Conservation (phyloP, 805 yeast species). For the Saitoella complicata region DNA sequence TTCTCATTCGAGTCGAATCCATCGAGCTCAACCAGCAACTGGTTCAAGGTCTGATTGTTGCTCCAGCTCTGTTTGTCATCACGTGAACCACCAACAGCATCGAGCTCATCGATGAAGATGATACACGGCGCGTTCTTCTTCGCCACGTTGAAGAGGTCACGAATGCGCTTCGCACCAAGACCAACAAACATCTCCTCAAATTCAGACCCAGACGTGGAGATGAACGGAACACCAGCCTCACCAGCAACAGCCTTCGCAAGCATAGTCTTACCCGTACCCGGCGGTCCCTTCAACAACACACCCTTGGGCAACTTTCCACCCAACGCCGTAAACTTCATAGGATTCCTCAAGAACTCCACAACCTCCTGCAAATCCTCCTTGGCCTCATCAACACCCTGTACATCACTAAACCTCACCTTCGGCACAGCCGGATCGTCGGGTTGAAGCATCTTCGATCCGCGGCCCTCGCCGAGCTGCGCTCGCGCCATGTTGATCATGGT, state of each 20-base stretch:
- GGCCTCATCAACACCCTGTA: conserved; percentile 97
- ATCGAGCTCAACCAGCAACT: conserved; percentile 85
- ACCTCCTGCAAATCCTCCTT: conserved; percentile 93
- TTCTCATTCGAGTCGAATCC: conserved; percentile 30
- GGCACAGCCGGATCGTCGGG: no score
- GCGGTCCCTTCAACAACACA: conserved; percentile 91
- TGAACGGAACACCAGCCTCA: conserved; percentile 97
- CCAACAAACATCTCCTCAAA: conserved; percentile 97
- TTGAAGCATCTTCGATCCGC: no score
- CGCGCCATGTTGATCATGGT: no score
- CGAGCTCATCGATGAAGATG: conserved; percentile 91
- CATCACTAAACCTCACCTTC: conserved; percentile 56
- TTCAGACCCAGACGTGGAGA: conserved; percentile 96
- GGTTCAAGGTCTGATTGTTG: conserved; percentile 93
- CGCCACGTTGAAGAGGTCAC: conserved; percentile 87
- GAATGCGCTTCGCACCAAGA: conserved; percentile 94
- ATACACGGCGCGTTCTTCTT: conserved; percentile 93
- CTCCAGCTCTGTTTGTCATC: conserved; percentile 97
- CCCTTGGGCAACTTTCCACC: conserved; percentile 98
- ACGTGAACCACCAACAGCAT: conserved; percentile 96
- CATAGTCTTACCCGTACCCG: conserved; percentile 96
- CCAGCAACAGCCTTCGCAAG: conserved; percentile 98
- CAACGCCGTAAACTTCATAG: conserved; percentile 84
- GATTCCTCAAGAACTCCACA: conserved; percentile 94
- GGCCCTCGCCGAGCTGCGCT: no score